A percentile compares a stretch with the other conserved stretches of the same genome.
These are phyloP conservation scores for Penicillium desertorum DNA, from an alignment of 495 filamentous ascomycete genomes.

Conservation along the genomic window DNA sequence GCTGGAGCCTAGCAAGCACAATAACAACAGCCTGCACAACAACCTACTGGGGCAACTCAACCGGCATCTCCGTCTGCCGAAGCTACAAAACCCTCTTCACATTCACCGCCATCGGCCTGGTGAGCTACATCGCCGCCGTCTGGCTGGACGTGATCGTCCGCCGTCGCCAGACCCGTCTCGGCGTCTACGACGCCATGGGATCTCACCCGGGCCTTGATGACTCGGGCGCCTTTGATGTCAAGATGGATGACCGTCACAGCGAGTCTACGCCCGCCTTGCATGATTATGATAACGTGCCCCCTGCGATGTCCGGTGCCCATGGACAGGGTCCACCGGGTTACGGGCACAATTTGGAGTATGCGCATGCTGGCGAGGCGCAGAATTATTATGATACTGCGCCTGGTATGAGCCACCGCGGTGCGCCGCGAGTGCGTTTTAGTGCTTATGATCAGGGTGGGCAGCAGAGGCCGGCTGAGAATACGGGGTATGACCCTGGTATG, in stretches of 20 bases:
- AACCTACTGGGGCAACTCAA: constrained; percentile 55
- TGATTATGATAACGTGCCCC: constrained; percentile 13
- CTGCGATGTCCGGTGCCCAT: not conserved
- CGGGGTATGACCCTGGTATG: constrained; percentile 38
- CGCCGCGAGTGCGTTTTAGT: constrained; percentile 21
- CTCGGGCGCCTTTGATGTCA: constrained; percentile 30
- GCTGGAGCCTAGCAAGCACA: constrained; percentile 56
- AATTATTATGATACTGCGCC: constrained; percentile 32
- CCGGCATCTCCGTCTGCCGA: constrained; percentile 60
- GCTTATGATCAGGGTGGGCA: constrained; percentile 27
- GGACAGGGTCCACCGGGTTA: not conserved
- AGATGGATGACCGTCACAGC: constrained; percentile 32
- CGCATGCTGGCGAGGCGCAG: constrained; percentile 31
- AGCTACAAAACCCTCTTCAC: constrained; percentile 66
- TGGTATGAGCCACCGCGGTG: constrained; percentile 14
- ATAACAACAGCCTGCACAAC: constrained; percentile 57
- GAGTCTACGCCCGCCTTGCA: constrained; percentile 11
- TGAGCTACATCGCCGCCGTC: constrained; percentile 48
- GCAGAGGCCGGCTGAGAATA: constrained; percentile 26
- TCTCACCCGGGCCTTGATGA: constrained; percentile 27
- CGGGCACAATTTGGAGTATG: constrained; percentile 16
- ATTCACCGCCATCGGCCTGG: constrained; percentile 55
- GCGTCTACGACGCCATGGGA: constrained; percentile 48
- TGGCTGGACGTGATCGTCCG: constrained; percentile 51
- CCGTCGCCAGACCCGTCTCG: constrained; percentile 43